These are phyloP conservation scores for Populus tomentosa DNA, from an alignment of 441 rosid genomes.

Conservation along the genomic window DNA sequence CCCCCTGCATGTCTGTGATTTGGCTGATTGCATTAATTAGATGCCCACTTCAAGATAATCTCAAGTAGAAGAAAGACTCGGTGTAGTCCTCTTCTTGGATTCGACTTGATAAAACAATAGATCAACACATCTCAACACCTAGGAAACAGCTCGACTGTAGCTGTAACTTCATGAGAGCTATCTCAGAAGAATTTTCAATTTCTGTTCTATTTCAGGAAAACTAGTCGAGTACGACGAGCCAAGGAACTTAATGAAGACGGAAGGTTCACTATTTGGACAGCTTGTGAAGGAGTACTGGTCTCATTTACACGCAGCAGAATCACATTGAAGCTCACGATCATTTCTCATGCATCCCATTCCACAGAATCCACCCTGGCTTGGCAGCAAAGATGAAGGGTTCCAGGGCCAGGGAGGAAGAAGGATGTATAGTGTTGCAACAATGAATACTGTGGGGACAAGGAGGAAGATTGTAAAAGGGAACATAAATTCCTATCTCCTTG, in stretches of 20 bases:
- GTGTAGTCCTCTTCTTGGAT: no score
- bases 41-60: background rate
- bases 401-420: background rate
- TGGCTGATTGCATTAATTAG: no score
- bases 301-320: no score
- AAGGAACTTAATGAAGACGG: constrained; percentile 57
- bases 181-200: background rate
- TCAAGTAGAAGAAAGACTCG: background rate
- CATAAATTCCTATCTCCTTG: background rate
- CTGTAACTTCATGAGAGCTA: background rate
- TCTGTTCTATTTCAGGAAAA: constrained; percentile 42
- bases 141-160: background rate
- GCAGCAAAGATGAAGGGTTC: background rate
- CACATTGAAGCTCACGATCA: constrained; percentile 17
- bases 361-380: background rate
- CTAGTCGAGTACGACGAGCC: constrained; percentile 86
- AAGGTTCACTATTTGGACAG: constrained; percentile 70
- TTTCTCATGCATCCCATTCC: background rate
- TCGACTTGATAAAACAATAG: no score
- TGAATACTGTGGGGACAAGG: background rate
- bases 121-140: no score
- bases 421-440: background rate
- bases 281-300: constrained; percentile 58
- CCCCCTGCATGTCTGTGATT: background rate
- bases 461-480: background rate